phyloP scores from a whole-genome alignment of 2,329 filamentous ascomycete species.

The Fusarium anthophilum region DNA sequence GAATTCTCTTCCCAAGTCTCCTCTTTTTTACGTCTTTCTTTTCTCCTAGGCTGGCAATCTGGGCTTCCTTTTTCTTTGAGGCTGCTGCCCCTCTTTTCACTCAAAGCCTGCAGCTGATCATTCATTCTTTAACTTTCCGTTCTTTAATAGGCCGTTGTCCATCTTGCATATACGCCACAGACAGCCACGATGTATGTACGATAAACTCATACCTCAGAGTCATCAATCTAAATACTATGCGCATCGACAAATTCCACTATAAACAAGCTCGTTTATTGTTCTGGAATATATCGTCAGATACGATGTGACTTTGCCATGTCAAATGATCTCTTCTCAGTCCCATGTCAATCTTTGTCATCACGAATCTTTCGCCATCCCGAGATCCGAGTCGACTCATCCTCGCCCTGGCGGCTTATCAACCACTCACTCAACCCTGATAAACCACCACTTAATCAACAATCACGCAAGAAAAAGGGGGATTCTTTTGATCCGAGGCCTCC shows the following conservation, averaged over 20 bases:
- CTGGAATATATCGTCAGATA: slow-evolving; percentile 7
- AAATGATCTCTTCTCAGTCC: neutral
- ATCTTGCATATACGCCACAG: slow-evolving; percentile 15
- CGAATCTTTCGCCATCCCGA: slow-evolving; percentile 29
- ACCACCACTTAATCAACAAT: neutral
- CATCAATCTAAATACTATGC: neutral
- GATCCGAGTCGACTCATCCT: slow-evolving; percentile 22
- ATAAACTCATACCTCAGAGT: neutral
- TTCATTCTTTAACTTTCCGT: slow-evolving; percentile 9
- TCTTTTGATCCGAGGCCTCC: slow-evolving; percentile 7
- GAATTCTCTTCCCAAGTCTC: slow-evolving; percentile 7
- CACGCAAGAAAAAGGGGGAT: neutral
- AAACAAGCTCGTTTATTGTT: neutral
- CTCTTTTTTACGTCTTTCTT: slow-evolving; percentile 33
- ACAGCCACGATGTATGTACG: slow-evolving; percentile 1
- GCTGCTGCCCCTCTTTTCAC: slow-evolving; percentile 15
- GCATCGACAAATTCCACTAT: neutral
- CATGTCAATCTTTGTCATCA: slow-evolving; percentile 20
- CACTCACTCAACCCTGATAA: slow-evolving; percentile 7
- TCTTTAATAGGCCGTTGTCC: neutral
- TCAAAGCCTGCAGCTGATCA: slow-evolving; percentile 7
- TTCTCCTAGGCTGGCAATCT: neutral
- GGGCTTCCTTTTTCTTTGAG: neutral
- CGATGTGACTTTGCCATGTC: slow-evolving; percentile 27
- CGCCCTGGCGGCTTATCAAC: slow-evolving; percentile 7